These are phyloP conservation scores for Chrysosporium queenslandicum DNA, from an alignment of 2,329 filamentous ascomycete genomes.

Conservation along the genomic window DNA sequence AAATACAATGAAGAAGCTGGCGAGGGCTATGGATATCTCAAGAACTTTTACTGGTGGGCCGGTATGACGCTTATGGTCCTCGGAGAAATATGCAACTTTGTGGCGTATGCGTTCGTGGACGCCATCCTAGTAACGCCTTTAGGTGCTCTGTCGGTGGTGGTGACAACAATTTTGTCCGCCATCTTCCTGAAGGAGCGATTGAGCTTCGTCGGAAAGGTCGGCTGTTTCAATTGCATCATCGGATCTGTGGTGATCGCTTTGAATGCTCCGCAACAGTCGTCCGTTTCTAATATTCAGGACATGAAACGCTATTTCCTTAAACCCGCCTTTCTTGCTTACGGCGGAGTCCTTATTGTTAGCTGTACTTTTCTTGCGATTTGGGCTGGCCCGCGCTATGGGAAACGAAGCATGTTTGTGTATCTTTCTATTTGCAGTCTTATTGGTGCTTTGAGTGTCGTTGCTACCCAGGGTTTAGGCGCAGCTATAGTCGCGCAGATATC, in stretches of 20 bases:
- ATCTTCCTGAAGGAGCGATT: constrained; percentile 93
- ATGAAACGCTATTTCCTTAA: constrained; percentile 82
- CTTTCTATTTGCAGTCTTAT: constrained; percentile 92
- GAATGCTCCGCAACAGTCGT: constrained; percentile 79
- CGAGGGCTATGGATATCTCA: constrained; percentile 93
- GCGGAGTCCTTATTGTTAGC: constrained; percentile 70
- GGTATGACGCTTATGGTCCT: constrained; percentile 97
- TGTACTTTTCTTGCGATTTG: constrained; percentile 64
- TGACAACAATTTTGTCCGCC: constrained; percentile 80
- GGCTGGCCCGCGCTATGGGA: constrained; percentile 78
- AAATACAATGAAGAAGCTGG: constrained; percentile 95
- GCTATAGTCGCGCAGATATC: constrained; percentile 79
- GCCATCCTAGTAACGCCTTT: constrained; percentile 90
- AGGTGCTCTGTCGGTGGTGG: constrained; percentile 82
- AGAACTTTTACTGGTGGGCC: constrained; percentile 88
- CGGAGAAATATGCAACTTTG: constrained; percentile 93
- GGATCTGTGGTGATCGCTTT: constrained; percentile 89
- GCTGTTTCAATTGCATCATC: constrained; percentile 89
- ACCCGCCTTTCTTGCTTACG: constrained; percentile 76
- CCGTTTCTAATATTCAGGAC: constrained; percentile 77
- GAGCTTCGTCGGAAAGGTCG: constrained; percentile 91
- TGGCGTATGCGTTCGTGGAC: constrained; percentile 93
- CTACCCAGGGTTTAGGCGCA: constrained; percentile 83
- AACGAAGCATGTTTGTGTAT: constrained; percentile 96
- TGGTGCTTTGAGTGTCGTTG: constrained; percentile 86